Evolutionary conservation across 225 moss, liverwort and hornwort species (phyloP), one percentile per base, ranked within the genome.

Genomic region (Bryum argenteum): DNA sequence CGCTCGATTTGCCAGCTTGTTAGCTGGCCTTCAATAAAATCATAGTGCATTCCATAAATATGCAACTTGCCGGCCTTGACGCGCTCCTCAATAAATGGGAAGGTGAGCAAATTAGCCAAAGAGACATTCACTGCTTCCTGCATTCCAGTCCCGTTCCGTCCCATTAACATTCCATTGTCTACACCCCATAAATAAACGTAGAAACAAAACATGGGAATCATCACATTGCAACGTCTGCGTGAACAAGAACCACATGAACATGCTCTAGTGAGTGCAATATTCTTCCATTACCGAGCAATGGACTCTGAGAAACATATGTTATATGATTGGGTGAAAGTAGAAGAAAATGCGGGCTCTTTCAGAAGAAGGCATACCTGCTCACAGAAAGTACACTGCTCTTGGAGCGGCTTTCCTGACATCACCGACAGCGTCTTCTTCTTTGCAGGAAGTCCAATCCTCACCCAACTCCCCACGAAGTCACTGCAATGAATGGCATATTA

Each of bases 121-220:
- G 94, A 94, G 5, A 88, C 87, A 22, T 91, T 94, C 11, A 94
- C 75, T 0, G 91, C 84, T 87, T 94, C 94, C 91, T 93, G 89
- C 73, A 70, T 63, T 63, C n/a, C 71, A 33, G 7, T 22, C 61
- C 15, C 43, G 52, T 63, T 14, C 71, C 28, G 7, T 37, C 61
- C 15, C 43, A 16, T 2, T 10, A 69, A 33, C 33, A 33, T 33
- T 4, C 5, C 33, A 33, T 33, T 6, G 33, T 5, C 33, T 5
- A 33, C 5, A 33, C 33, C 33, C 7, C 33, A 33, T 33, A 33
- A 33, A 6, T 6, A 33, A 33, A 33, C 33, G 7, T 33, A 33
- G 33, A 33, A 6, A 28, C 2, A 28, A 28, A 28, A 28, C 5
- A 28, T 28, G 28, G 28, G 5, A 2, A 33, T 33, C 33, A 5